Conservation (phyloP, 2,329 filamentous ascomycete genomes). For the Pyricularia pennisetigena region DNA sequence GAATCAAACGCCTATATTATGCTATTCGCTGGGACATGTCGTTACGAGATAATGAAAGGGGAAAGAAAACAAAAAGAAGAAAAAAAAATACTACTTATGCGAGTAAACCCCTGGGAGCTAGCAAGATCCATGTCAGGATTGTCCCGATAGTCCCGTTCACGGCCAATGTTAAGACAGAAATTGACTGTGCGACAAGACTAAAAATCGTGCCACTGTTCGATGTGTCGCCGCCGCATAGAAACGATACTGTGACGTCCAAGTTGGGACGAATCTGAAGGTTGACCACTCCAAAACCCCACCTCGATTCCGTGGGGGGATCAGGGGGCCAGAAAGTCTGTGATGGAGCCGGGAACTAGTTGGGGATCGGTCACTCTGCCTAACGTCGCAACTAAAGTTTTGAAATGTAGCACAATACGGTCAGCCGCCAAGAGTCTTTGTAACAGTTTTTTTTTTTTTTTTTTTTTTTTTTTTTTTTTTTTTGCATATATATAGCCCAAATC, state of each 20-base stretch:
- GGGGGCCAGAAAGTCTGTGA: conserved; percentile 1
- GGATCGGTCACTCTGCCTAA: not conserved
- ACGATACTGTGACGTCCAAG: not conserved
- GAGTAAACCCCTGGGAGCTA: not conserved
- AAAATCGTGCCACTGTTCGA: not conserved
- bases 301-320: not conserved
- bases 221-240: not conserved
- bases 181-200: not conserved
- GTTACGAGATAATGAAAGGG: not conserved
- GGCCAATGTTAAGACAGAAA: not conserved
- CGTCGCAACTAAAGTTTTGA: not conserved
- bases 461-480: not conserved
- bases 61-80: not conserved
- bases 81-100: not conserved
- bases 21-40: not conserved
- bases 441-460: not conserved
- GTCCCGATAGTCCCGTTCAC: not conserved
- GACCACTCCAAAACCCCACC: not conserved
- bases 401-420: not conserved
- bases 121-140: not conserved
- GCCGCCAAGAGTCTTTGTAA: not conserved
- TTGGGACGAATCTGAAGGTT: not conserved
- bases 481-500: not conserved
- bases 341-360: conserved; percentile 1
- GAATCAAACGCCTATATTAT: not conserved